Percentiles rank a stretch among this genome's conserved stretches.
phyloP scores from a whole-genome alignment of 106 monocot species.

The Dactylorhiza incarnata region DNA sequence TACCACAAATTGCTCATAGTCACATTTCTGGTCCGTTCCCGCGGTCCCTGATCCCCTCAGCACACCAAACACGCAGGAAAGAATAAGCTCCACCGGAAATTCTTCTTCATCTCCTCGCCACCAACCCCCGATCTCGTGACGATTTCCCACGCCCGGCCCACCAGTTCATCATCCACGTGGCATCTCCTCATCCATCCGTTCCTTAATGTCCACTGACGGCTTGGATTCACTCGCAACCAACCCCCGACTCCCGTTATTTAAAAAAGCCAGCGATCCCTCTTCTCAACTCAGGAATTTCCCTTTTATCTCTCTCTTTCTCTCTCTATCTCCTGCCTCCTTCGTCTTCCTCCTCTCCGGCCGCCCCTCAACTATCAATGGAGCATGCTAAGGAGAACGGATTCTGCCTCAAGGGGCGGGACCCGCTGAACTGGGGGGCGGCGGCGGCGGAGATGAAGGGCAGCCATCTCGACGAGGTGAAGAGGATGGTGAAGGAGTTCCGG shows the following conservation, averaged over 20 bases:
- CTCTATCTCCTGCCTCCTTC: not conserved
- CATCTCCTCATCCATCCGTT: not conserved
- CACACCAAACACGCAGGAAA: too few species aligned
- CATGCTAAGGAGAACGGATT: constrained; percentile 4
- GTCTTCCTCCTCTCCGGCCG: not conserved
- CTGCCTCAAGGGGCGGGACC: constrained; percentile 14
- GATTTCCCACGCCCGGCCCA: not conserved
- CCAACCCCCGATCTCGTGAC: too few species aligned
- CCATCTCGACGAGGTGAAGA: constrained; percentile 57
- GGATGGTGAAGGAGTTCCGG: constrained; percentile 49
- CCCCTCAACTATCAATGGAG: not conserved
- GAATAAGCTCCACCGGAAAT: too few species aligned
- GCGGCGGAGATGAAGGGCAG: constrained; percentile 45
- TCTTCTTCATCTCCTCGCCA: too few species aligned
- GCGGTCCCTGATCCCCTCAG: too few species aligned
- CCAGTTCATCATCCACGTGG: not conserved
- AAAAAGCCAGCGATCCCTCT: not conserved
- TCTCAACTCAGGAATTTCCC: not conserved
- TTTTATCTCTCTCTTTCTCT: not conserved
- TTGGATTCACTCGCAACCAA: not conserved
- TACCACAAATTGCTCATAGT: too few species aligned
- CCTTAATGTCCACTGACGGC: not conserved
- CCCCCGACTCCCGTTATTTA: not conserved
- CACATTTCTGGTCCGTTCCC: too few species aligned
- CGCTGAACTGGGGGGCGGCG: constrained; percentile 37